Percentiles rank a stretch among this genome's conserved stretches.
phyloP scores from a whole-genome alignment of 768 basidiomycete genomes.

The Filobasidium floriforme region DNA sequence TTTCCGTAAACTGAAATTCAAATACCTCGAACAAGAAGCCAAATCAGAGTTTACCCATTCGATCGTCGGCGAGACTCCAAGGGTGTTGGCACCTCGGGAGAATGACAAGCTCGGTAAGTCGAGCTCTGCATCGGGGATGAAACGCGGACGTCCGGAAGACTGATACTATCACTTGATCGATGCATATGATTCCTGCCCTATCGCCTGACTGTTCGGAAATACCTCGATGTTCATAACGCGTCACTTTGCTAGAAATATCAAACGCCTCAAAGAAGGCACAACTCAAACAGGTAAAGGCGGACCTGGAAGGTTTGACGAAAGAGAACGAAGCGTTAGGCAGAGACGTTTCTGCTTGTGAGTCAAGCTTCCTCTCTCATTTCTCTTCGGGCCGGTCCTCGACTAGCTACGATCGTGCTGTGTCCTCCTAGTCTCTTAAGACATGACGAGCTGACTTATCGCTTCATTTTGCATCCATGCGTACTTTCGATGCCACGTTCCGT shows the following conservation, averaged over 20 bases:
- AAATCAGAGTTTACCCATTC: constrained; percentile 81
- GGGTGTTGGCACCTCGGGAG: constrained; percentile 68
- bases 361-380: not conserved
- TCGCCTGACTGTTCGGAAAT: not conserved
- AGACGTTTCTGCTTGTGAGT: constrained; percentile 42
- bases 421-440: too few relatives aligned
- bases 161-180: constrained; percentile 19
- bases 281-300: constrained; percentile 60
- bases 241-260: constrained; percentile 46
- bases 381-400: not conserved
- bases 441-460: too few relatives aligned
- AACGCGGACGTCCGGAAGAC: too few relatives aligned
- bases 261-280: constrained; percentile 67
- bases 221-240: not conserved
- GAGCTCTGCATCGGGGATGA: too few relatives aligned
- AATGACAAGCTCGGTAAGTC: constrained; percentile 54
- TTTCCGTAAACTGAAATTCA: constrained; percentile 61
- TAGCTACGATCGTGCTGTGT: too few relatives aligned
- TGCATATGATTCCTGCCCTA: too few relatives aligned
- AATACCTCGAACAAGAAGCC: constrained; percentile 81
- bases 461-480: too few relatives aligned
- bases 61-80: constrained; percentile 77
- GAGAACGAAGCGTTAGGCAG: constrained; percentile 60
- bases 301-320: constrained; percentile 54
- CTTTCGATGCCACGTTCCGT: too few relatives aligned